Percentiles rank a stretch among this genome's conserved stretches.
These are phyloP conservation scores for Hemileia vastatrix DNA, from an alignment of 1,284 basidiomycete genomes.

Conservation along the genomic window DNA sequence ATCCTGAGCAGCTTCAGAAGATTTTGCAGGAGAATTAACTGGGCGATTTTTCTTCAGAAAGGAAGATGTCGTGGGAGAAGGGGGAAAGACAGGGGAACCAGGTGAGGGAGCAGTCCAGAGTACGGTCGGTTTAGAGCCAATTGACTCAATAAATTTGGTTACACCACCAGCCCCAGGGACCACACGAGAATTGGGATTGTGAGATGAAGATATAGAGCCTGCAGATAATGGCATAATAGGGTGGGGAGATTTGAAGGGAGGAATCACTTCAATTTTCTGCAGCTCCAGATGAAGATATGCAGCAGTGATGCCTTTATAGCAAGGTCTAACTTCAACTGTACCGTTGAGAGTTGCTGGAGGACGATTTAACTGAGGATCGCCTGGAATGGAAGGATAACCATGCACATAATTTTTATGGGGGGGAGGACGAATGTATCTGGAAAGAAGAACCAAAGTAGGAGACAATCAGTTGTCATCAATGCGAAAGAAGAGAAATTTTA, in stretches of 20 bases:
- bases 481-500: no score
- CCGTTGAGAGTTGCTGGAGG: background rate
- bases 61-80: background rate
- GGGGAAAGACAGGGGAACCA: background rate
- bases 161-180: background rate
- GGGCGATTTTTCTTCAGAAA: background rate
- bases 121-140: background rate
- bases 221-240: background rate
- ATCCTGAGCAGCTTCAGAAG: background rate
- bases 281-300: constrained; percentile 13
- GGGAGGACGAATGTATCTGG: constrained; percentile 4
- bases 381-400: constrained; percentile 13
- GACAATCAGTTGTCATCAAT: no score
- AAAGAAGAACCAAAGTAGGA: background rate
- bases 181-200: no score
- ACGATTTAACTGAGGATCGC: background rate
- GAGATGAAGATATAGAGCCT: no score
- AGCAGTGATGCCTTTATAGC: background rate
- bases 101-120: background rate
- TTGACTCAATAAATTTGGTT: background rate
- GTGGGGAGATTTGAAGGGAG: background rate
- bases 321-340: constrained; percentile 2
- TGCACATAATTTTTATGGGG: constrained; percentile 7
- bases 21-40: background rate
- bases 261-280: background rate